Percentiles rank a stretch among this genome's conserved stretches.
These are phyloP conservation scores for Blastobotrys attinorum DNA, from an alignment of 805 yeast genomes.

Conservation along the genomic window DNA sequence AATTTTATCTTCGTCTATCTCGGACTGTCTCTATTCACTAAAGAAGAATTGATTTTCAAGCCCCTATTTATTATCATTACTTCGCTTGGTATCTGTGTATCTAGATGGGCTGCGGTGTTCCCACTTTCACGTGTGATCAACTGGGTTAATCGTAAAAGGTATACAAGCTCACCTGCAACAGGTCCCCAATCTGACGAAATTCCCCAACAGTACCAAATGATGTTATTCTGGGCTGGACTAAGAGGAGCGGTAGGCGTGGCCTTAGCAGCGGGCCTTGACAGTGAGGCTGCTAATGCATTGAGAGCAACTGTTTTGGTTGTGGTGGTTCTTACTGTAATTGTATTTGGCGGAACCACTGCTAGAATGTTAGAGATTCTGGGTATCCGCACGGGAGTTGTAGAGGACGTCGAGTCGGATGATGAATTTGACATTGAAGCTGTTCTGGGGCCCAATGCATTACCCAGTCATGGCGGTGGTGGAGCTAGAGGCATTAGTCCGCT, in stretches of 20 bases:
- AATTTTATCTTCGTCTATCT: conserved; percentile 93
- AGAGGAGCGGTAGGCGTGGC: conserved; percentile 99
- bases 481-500: conserved; percentile 1
- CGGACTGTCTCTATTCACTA: conserved; percentile 91
- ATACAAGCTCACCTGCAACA: conserved; percentile 27
- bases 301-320: conserved; percentile 94
- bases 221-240: conserved; percentile 99
- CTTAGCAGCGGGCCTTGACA: conserved; percentile 93
- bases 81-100: conserved; percentile 81
- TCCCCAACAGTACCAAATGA: conserved; percentile 92
- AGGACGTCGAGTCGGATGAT: conserved; percentile 79
- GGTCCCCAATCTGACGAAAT: conserved; percentile 66
- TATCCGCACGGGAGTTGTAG: conserved; percentile 84
- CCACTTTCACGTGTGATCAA: conserved; percentile 82
- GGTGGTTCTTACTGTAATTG: conserved; percentile 89
- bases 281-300: conserved; percentile 80
- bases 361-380: conserved; percentile 94
- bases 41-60: conserved; percentile 89
- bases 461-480: not conserved
- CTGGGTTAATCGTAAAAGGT: conserved; percentile 59
- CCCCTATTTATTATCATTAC: conserved; percentile 89
- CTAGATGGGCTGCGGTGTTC: conserved; percentile 96
- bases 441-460: conserved; percentile 9
- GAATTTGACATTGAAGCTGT: conserved; percentile 84
- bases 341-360: conserved; percentile 98